A percentile compares a stretch with the other conserved stretches of the same genome.
Evolutionary conservation across 441 rosid species (phyloP).

Genomic region (Gossypium aridum): DNA sequence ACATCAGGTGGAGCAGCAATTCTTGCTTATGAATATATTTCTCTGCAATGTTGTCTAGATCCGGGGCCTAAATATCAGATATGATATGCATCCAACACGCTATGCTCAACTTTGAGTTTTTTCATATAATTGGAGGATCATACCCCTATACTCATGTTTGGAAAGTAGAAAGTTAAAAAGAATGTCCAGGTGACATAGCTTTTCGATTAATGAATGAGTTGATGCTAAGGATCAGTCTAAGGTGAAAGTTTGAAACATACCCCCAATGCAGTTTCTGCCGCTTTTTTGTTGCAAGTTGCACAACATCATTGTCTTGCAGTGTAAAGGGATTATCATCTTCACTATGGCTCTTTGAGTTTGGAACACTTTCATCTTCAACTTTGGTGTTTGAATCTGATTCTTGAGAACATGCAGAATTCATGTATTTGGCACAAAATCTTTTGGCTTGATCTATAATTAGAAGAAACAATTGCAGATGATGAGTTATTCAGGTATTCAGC

Average conservation of each 20-base stretch:
- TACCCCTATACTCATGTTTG: neutral
- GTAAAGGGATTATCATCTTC: conserved; percentile 11
- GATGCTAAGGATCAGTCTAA: neutral
- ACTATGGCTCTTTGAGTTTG: conserved; percentile 7
- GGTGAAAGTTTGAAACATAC: conserved; percentile 20
- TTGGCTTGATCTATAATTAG: conserved; percentile 15
- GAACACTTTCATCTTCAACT: conserved; percentile 16
- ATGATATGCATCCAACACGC: neutral
- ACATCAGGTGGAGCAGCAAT: neutral
- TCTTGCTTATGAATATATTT: neutral
- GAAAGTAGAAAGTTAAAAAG: neutral
- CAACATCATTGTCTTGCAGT: conserved; percentile 13
- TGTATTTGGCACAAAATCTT: conserved; percentile 12
- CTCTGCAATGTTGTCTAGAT: neutral
- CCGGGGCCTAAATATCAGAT: neutral
- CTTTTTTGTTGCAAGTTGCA: conserved; percentile 19
- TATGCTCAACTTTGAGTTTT: neutral
- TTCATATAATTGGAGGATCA: neutral
- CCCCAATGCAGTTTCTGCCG: conserved; percentile 53
- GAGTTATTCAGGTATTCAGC: neutral
- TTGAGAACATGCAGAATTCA: conserved; percentile 12
- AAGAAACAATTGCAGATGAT: conserved; percentile 2
- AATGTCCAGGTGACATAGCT: neutral
- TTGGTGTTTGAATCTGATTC: conserved; percentile 8
- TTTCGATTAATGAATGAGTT: neutral